These are phyloP conservation scores for Pseudonectria buxi DNA, from an alignment of 2,329 filamentous ascomycete species.

Conservation along the genomic window DNA sequence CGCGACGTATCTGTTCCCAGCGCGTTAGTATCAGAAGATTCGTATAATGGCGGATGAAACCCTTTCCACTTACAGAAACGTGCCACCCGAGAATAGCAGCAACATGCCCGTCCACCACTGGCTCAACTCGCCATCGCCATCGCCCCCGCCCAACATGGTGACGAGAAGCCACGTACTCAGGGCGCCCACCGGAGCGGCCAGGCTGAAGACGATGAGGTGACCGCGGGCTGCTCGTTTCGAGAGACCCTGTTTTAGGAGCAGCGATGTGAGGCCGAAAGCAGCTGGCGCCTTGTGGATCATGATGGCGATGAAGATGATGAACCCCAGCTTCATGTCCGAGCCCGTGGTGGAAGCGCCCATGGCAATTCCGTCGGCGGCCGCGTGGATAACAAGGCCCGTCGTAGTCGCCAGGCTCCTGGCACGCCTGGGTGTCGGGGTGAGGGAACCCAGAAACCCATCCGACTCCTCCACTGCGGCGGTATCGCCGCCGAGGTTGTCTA, in stretches of 20 bases:
- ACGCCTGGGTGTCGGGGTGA: slow-evolving; percentile 50
- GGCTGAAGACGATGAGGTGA: slow-evolving; percentile 83
- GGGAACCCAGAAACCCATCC: slow-evolving; percentile 52
- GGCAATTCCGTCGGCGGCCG: slow-evolving; percentile 89
- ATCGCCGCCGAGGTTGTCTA: slow-evolving; percentile 66
- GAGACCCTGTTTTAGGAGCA: slow-evolving; percentile 83
- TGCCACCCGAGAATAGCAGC: slow-evolving; percentile 90
- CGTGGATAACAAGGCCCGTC: slow-evolving; percentile 90
- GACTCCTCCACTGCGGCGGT: slow-evolving; percentile 45
- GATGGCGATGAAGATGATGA: slow-evolving; percentile 92
- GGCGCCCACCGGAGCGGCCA: slow-evolving; percentile 83
- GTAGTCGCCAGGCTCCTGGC: slow-evolving; percentile 73
- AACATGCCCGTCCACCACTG: slow-evolving; percentile 90
- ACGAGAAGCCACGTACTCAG: slow-evolving; percentile 76
- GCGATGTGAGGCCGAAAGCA: slow-evolving; percentile 86
- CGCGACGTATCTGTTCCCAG: slow-evolving; percentile 68
- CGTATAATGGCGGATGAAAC: neutral
- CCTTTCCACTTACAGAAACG: slow-evolving; percentile 67
- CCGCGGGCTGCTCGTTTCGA: slow-evolving; percentile 78
- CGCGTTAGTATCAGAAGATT: slow-evolving; percentile 9
- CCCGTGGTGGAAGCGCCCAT: slow-evolving; percentile 83
- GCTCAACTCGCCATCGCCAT: slow-evolving; percentile 52
- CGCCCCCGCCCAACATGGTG: slow-evolving; percentile 60
- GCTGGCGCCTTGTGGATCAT: slow-evolving; percentile 97
- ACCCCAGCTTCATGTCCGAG: slow-evolving; percentile 66